These are phyloP conservation scores for Colletotrichum zoysiae DNA, from an alignment of 2,329 filamentous ascomycete genomes.

Conservation along the genomic window DNA sequence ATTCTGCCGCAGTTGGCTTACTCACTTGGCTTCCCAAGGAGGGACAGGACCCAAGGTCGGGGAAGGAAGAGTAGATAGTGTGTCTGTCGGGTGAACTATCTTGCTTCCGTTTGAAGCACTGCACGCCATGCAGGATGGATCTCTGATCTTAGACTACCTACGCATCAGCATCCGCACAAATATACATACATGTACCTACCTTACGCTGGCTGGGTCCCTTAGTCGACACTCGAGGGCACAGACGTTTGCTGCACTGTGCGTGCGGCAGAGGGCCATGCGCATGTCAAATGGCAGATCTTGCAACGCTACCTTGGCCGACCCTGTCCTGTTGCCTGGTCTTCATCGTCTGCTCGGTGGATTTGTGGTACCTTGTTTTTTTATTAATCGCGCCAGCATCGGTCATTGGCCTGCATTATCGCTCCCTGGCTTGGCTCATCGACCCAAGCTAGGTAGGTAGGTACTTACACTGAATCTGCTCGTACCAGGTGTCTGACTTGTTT, in stretches of 20 bases:
- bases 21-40: neutral
- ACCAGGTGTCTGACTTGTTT: neutral
- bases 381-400: neutral
- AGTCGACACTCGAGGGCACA: conserved; percentile 32
- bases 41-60: neutral
- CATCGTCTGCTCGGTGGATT: neutral
- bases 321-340: conserved; percentile 12
- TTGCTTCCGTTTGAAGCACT: neutral
- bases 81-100: neutral
- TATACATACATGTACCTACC: neutral
- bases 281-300: conserved; percentile 42
- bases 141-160: conserved; percentile 33
- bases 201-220: conserved; percentile 34
- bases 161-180: conserved; percentile 6
- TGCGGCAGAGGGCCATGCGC: conserved; percentile 41
- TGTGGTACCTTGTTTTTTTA: neutral
- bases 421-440: neutral
- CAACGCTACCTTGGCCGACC: conserved; percentile 40
- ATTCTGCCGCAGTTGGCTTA: conserved; percentile 3
- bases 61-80: conserved; percentile 1
- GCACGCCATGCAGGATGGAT: conserved; percentile 15
- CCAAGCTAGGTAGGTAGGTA: too few species aligned
- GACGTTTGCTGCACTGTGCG: conserved; percentile 41
- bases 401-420: neutral
- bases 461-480: neutral